These are phyloP conservation scores for Sicyos baderoa DNA, from an alignment of 306 rosid genomes.

Conservation along the genomic window DNA sequence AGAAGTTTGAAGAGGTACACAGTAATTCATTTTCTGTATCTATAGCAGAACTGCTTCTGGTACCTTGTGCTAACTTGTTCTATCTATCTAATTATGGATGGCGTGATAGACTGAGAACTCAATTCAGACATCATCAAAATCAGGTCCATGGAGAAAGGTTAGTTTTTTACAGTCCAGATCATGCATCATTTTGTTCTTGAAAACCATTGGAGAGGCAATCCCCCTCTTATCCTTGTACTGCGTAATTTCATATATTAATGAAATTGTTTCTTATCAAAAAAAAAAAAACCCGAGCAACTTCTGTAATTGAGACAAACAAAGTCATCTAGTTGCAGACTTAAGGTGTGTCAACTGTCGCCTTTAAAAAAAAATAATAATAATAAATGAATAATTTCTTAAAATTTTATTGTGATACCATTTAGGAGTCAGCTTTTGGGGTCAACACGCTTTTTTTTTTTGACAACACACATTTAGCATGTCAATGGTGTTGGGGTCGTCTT, in stretches of 20 bases:
- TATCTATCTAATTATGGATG: slow-evolving; percentile 22
- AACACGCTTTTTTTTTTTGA: too few species aligned
- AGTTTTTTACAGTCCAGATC: slow-evolving; percentile 19
- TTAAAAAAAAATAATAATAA: too few species aligned
- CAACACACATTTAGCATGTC: slow-evolving; percentile 1
- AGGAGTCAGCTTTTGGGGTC: neutral
- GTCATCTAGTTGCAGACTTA: neutral
- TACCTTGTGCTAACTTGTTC: slow-evolving; percentile 23
- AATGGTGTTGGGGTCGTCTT: neutral
- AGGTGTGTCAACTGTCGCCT: neutral
- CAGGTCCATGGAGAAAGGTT: slow-evolving; percentile 99
- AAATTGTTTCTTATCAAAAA: too few species aligned
- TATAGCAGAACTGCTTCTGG: slow-evolving; percentile 12
- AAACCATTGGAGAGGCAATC: neutral
- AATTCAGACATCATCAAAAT: slow-evolving; percentile 65
- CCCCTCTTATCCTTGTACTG: too few species aligned
- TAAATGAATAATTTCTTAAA: too few species aligned
- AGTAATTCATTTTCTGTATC: slow-evolving; percentile 12
- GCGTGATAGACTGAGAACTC: slow-evolving; percentile 53
- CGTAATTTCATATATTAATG: neutral
- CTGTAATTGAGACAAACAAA: neutral
- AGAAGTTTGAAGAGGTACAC: slow-evolving; percentile 94
- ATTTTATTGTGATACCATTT: too few species aligned
- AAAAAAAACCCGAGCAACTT: neutral
- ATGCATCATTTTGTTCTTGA: neutral